Evolutionary conservation across 176 grass and related monocot genomes (phyloP).

Genomic region (Zoysia japonica): DNA sequence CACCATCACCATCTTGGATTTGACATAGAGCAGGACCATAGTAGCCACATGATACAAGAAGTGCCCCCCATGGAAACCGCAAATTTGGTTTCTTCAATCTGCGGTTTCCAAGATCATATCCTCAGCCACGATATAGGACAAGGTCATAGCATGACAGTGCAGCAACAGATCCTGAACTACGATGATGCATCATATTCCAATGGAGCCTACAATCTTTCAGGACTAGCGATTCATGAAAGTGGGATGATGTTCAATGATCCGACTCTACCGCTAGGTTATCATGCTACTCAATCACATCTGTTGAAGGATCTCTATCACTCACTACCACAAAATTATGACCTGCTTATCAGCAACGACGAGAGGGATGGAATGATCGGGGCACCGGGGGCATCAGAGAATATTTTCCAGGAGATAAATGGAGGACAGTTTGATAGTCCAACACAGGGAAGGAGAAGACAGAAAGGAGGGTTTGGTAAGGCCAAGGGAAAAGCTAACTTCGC

Average conservation of each 20-base stretch:
- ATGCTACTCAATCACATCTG: constrained; percentile 58
- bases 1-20: constrained; percentile 42
- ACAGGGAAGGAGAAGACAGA: constrained; percentile 47
- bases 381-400: constrained; percentile 47
- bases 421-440: constrained; percentile 52
- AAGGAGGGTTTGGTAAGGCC: constrained; percentile 55
- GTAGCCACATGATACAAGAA: constrained; percentile 53
- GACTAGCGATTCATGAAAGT: constrained; percentile 43
- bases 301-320: constrained; percentile 74
- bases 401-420: constrained; percentile 69
- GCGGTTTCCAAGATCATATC: constrained; percentile 42
- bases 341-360: constrained; percentile 71
- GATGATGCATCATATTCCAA: constrained; percentile 46
- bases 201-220: constrained; percentile 46
- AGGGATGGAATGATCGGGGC: constrained; percentile 58
- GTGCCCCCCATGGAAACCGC: constrained; percentile 39
- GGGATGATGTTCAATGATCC: constrained; percentile 50
- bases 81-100: constrained; percentile 53
- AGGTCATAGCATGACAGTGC: constrained; percentile 32
- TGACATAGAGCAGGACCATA: constrained; percentile 57
- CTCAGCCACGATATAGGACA: constrained; percentile 41
- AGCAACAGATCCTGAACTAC: constrained; percentile 46
- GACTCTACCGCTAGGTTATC: constrained; percentile 44
- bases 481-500: constrained; percentile 82
- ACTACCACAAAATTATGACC: constrained; percentile 60